Conservation (phyloP, 164 flowering plant genomes). For the Vitis labrusca region DNA sequence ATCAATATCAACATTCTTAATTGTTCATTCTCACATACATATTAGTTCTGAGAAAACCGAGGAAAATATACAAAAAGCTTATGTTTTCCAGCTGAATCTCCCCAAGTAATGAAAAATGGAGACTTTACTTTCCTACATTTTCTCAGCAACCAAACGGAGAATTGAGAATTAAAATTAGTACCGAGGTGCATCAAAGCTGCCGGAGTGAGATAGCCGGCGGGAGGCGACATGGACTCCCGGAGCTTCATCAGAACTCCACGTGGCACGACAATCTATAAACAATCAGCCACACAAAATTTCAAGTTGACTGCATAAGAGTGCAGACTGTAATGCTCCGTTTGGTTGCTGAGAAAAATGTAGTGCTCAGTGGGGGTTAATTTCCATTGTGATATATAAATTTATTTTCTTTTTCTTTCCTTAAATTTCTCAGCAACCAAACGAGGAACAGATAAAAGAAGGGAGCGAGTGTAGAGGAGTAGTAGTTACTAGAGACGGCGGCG, state of each 20-base stretch:
- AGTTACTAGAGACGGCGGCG: slow-evolving; percentile 21
- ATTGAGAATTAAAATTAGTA: slow-evolving; percentile 9
- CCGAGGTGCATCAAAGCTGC: slow-evolving; percentile 35
- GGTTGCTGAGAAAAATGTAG: slow-evolving; percentile 7
- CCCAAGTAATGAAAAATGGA: neutral
- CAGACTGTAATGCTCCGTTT: neutral
- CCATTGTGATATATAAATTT: neutral
- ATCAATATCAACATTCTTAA: slow-evolving; percentile 4
- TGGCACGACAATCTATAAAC: slow-evolving; percentile 32
- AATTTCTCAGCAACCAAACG: too few species aligned
- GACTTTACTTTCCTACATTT: neutral
- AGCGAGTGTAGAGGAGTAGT: neutral
- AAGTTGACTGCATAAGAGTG: neutral
- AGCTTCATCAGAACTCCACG: slow-evolving; percentile 26
- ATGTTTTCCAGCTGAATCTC: neutral
- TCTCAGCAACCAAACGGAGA: neutral
- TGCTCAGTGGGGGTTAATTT: too few species aligned
- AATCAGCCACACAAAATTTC: neutral
- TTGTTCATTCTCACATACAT: neutral
- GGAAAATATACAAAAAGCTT: neutral
- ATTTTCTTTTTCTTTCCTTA: neutral
- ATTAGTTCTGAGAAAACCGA: neutral
- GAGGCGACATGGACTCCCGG: slow-evolving; percentile 21
- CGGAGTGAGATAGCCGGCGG: slow-evolving; percentile 28
- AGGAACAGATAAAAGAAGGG: neutral